Percentiles rank a stretch among this genome's conserved stretches.
phyloP scores from a whole-genome alignment of 2,329 filamentous ascomycete genomes.

The Phyllosticta citribraziliensis region DNA sequence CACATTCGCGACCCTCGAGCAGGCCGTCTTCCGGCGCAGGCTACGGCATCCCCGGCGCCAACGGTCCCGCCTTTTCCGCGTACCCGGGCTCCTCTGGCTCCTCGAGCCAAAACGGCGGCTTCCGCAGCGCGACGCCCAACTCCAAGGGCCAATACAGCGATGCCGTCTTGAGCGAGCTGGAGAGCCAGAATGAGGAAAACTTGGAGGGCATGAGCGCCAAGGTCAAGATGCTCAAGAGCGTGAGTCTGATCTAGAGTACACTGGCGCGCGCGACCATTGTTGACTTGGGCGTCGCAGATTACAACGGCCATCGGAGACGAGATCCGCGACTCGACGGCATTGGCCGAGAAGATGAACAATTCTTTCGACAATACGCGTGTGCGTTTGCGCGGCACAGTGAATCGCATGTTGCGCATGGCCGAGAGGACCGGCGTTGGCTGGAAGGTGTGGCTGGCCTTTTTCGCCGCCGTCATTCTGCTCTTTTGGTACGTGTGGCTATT shows the following conservation, averaged over 20 bases:
- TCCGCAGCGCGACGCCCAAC: conserved; percentile 36
- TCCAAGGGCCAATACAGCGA: conserved; percentile 81
- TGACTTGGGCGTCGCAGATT: conserved; percentile 47
- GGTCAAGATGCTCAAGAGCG: conserved; percentile 80
- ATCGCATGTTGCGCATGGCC: conserved; percentile 92
- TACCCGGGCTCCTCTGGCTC: conserved; percentile 20
- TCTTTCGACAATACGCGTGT: conserved; percentile 78
- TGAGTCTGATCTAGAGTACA: conserved; percentile 37
- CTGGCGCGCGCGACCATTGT: neutral
- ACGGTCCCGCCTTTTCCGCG: conserved; percentile 22
- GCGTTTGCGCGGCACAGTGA: conserved; percentile 85
- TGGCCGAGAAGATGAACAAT: conserved; percentile 94
- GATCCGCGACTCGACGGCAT: conserved; percentile 77
- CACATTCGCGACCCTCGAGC: conserved; percentile 15
- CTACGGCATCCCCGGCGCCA: conserved; percentile 1
- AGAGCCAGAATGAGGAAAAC: conserved; percentile 89
- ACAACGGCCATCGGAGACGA: conserved; percentile 90
- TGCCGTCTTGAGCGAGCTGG: conserved; percentile 82
- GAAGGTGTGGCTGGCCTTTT: conserved; percentile 89
- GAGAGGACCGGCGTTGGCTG: conserved; percentile 89
- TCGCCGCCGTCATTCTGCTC: conserved; percentile 67
- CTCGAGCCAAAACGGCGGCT: conserved; percentile 14
- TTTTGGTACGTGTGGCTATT: conserved; percentile 94
- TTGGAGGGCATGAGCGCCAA: conserved; percentile 86
- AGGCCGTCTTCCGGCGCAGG: conserved; percentile 11